Evolutionary conservation across 169 alveolate species (phyloP).

Genomic region (Pseudocohnilembus persalinus): DNA sequence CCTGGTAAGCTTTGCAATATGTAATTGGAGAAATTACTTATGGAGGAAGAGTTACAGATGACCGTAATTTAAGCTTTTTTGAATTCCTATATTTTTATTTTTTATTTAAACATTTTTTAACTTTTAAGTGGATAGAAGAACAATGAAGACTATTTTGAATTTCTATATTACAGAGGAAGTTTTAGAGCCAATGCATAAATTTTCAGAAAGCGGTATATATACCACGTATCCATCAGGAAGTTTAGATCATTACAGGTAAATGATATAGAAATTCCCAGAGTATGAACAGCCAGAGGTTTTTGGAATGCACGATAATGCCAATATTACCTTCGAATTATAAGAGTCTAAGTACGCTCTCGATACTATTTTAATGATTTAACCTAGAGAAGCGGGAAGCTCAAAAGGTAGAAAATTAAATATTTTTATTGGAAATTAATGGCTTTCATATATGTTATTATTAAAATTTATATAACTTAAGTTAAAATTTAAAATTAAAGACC

Average conservation of each 20-base stretch:
- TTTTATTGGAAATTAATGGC: conserved; percentile 60
- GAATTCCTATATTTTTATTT: not conserved
- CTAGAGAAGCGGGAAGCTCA: conserved; percentile 60
- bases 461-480: too few relatives aligned
- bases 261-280: conserved; percentile 79
- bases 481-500: too few relatives aligned
- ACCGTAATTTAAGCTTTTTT: conserved; percentile 48
- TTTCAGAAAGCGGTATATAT: conserved; percentile 61
- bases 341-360: conserved; percentile 76
- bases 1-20: conserved; percentile 75
- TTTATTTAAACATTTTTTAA: too few relatives aligned
- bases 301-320: conserved; percentile 89
- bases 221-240: conserved; percentile 36
- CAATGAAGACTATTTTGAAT: conserved; percentile 70
- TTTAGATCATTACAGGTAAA: conserved; percentile 59
- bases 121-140: conserved; percentile 80
- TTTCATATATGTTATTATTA: too few relatives aligned
- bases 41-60: conserved; percentile 91
- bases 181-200: conserved; percentile 52
- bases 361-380: conserved; percentile 81
- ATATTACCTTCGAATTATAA: conserved; percentile 75
- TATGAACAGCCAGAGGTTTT: conserved; percentile 85
- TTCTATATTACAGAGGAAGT: conserved; percentile 72
- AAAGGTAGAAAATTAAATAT: conserved; percentile 48
- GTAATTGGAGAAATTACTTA: conserved; percentile 86